Base-by-base conservation (phyloP, 352 stramenopile genomes). In the Globisporangium canariense region DNA sequence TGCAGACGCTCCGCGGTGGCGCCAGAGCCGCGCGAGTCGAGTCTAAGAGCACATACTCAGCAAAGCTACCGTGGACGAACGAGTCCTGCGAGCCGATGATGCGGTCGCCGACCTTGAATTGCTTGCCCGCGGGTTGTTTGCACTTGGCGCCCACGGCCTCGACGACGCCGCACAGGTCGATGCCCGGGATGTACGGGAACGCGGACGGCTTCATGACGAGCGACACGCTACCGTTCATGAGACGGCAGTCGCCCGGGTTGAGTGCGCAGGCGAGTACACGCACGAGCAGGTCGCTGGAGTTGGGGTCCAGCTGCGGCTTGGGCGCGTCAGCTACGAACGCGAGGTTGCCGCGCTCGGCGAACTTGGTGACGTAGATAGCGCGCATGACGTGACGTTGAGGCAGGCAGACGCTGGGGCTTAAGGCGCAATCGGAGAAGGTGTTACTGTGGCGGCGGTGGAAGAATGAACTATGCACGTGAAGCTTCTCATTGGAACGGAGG, bases 91-190 rank as follows among this genome's bases (percentile, higher is more conserved):
- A 65, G 1, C 71, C 64, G 11, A 79, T 64, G 13, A 86, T 61
- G 41, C 61, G 65, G 59, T 86, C 75, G 11, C 77, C 77, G 18
- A 64, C 49, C 4, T 67, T 60, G 53, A 83, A 73, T 8, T 28
- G 25, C 25, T 32, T 14, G 38, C 18, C 59, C 3, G 1, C 25
- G 25, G 18, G 13, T 9, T 4, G 11, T 20, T 4, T 5, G 43
- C 70, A 81, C 13, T 67, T 59, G 25, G 50, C 25, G 7, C 75
- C 65, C 5, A 82, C 64, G 18, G 67, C 47, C 30, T 81, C 64
- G 9, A 86, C 65, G 32, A 83, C 49, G 8, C 73, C 77, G 54
- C 73, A 83, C 22, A 83, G 54, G 30, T 86, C 77, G 32, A 77
- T 68, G 4, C 77, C 70, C 3, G 66, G 65, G 8, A 72, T 67